phyloP scores from a whole-genome alignment of 164 flowering plant genomes.

The Nymphaea thermarum region DNA sequence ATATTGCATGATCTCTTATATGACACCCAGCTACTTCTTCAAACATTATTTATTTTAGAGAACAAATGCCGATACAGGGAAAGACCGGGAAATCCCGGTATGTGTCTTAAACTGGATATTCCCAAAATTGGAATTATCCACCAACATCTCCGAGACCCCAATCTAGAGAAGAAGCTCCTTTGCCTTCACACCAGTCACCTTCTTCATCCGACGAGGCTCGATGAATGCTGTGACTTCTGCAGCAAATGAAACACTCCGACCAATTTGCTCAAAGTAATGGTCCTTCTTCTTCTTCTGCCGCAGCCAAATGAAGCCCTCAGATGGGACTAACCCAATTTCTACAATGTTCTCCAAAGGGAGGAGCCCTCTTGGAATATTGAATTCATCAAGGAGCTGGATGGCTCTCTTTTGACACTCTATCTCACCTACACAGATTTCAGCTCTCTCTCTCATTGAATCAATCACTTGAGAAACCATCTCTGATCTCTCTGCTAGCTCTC shows the following conservation, averaged over 20 bases:
- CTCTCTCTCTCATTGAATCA: not conserved
- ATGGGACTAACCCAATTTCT: constrained; percentile 19
- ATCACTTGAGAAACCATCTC: not conserved
- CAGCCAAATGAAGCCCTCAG: constrained; percentile 30
- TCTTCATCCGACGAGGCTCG: not conserved
- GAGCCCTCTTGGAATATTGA: constrained; percentile 21
- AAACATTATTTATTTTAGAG: too few species aligned
- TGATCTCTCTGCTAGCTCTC: not conserved
- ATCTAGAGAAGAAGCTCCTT: not conserved
- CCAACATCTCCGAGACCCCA: not conserved
- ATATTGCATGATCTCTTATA: too few species aligned
- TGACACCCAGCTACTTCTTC: too few species aligned
- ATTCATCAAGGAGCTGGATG: constrained; percentile 13
- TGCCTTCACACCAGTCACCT: not conserved
- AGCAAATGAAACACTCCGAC: not conserved
- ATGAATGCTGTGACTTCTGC: not conserved
- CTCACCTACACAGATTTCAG: not conserved
- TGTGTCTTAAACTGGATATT: constrained; percentile 5
- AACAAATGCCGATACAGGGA: not conserved
- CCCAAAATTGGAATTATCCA: not conserved
- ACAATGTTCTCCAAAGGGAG: constrained; percentile 16
- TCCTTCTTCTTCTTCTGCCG: constrained; percentile 22
- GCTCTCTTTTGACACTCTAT: not conserved
- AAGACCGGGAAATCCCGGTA: constrained; percentile 10
- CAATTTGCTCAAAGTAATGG: constrained; percentile 7